phyloP scores from a whole-genome alignment of 2,329 filamentous ascomycete genomes.

The Stemphylium beticola region DNA sequence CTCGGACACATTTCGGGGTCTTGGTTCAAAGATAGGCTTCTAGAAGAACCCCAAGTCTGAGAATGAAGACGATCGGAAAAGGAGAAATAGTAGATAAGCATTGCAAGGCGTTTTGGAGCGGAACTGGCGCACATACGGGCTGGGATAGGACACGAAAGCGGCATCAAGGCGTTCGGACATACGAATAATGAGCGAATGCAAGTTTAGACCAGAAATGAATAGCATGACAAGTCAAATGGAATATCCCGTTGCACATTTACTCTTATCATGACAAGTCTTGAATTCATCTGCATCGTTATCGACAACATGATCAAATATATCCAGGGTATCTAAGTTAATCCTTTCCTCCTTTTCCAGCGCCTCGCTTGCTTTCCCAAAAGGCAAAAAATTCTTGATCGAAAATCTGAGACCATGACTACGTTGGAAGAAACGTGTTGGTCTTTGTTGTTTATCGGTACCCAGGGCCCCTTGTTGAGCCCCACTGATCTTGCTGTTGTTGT shows the following conservation, averaged over 20 bases:
- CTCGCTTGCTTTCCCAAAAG: too few species aligned
- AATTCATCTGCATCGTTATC: too few species aligned
- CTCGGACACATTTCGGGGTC: conserved; percentile 33
- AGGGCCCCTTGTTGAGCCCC: conserved; percentile 27
- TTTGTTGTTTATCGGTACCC: conserved; percentile 29
- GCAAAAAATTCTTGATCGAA: not conserved
- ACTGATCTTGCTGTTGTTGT: conserved; percentile 28
- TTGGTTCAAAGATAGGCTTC: conserved; percentile 41
- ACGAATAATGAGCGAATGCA: not conserved
- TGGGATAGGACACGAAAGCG: conserved; percentile 3
- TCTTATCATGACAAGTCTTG: too few species aligned
- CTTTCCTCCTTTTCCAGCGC: too few species aligned
- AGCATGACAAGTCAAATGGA: too few species aligned
- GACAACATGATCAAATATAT: too few species aligned
- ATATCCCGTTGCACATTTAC: too few species aligned
- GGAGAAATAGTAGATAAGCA: conserved; percentile 9
- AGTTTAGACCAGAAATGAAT: too few species aligned
- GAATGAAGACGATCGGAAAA: not conserved
- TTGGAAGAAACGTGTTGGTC: not conserved
- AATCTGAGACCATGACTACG: not conserved
- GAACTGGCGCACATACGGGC: conserved; percentile 4
- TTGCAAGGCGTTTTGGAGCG: conserved; percentile 17
- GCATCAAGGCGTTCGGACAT: conserved; percentile 9
- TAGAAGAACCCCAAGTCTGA: conserved; percentile 7
- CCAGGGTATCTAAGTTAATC: too few species aligned